Conservation (phyloP, 129 eudicot species). For the Centella asiatica region DNA sequence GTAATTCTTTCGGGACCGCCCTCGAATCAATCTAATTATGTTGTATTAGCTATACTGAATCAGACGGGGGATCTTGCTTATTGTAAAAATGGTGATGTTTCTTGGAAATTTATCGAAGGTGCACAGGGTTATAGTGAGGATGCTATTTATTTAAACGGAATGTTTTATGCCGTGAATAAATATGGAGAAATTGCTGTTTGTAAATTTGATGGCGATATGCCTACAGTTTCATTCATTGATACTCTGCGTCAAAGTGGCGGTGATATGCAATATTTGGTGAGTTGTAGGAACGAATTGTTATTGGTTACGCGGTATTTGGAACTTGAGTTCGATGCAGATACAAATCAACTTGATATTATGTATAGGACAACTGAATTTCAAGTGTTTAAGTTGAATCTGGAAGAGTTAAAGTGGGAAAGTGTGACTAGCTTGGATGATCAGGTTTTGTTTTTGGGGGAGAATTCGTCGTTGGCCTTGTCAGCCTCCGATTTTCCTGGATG, state of each 20-base stretch:
- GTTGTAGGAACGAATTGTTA: conserved; percentile 39
- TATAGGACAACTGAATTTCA: conserved; percentile 50
- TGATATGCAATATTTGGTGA: conserved; percentile 71
- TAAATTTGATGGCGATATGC: conserved; percentile 31
- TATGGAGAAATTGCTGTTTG: conserved; percentile 51
- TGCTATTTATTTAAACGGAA: conserved; percentile 43
- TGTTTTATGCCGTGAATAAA: conserved; percentile 62
- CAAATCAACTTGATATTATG: conserved; percentile 28
- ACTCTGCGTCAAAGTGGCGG: conserved; percentile 39
- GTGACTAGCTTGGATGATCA: conserved; percentile 38
- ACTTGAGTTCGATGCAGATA: conserved; percentile 41
- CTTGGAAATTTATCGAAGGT: conserved; percentile 46
- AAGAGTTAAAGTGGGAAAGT: conserved; percentile 41
- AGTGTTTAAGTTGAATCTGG: conserved; percentile 38
- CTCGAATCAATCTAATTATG: conserved; percentile 9
- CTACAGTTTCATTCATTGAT: conserved; percentile 27
- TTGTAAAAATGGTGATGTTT: conserved; percentile 30
- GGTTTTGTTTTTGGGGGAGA: conserved; percentile 66
- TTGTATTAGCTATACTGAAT: conserved; percentile 44
- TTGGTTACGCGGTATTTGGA: conserved; percentile 57
- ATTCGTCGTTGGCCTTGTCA: conserved; percentile 52
- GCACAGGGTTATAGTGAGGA: conserved; percentile 53
- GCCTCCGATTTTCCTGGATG: conserved; percentile 53
- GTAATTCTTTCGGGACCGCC: conserved; percentile 56
- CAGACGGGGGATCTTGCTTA: conserved; percentile 58